Evolutionary conservation across 805 yeast genomes (phyloP), one percentile per base, ranked within the genome.

Genomic region (Metschnikowia cerradonensis): DNA sequence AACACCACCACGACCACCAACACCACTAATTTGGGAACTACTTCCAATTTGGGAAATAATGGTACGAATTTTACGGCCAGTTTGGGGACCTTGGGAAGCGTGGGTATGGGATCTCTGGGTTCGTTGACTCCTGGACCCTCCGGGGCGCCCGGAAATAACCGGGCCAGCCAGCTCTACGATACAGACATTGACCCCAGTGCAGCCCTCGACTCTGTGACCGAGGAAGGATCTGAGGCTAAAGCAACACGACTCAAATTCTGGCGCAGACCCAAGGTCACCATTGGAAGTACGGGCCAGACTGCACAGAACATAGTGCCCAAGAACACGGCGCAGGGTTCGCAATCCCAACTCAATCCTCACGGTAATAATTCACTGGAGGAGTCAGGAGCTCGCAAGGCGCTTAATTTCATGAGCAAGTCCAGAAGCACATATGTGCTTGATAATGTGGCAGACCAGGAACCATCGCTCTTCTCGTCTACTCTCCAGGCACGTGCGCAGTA

Each of bases 401-500:
- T 52, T 40, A 53, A 36, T 40, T 52, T 57, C 45, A 56, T 55
- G 52, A 66, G 75, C 36, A 78, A 76, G 56, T 72, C 82, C 2
- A 66, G 78, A 47, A 78, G 83, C 1, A 68, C 80, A 1, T 77
- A 77, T 49, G 68, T 79, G 26, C 58, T 79, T 45, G 78, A 71
- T 49, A 54, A 71, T 14, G 60, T 68, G 47, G 60, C 68, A 32
- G 64, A 59, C 30, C 54, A 59, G 6, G 53, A 53, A 3, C 68
- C 55, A 19, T 66, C 73, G 19, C 64, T 77, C 23, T 75, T 79
- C 56, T 70, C 77, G 34, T 74, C 82, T 8, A 76, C 90, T 1
- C 74, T 92, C 48, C 85, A 83, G 52, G 74, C 77, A 49, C 75
- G 96, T 47, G 77, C 88, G 13, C 69, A 71, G 14, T 75, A 68